Base-by-base conservation (phyloP, 148 eudicot genomes). In the Diospyros lotus region DNA sequence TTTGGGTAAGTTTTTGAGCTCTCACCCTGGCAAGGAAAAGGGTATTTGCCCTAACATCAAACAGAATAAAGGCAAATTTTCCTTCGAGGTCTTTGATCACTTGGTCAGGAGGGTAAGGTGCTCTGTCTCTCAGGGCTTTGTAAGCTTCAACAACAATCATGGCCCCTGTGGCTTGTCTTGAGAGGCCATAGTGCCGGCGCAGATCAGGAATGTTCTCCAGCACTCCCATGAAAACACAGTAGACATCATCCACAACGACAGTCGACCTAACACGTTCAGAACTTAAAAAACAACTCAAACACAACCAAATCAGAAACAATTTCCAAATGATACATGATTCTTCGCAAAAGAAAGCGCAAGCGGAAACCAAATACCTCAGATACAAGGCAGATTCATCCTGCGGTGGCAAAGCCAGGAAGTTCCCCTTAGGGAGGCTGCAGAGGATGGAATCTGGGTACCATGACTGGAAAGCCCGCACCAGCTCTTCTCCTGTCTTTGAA, bases 71-170 rank as follows among this genome's bases (percentile, higher is more conserved):
- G 15, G 83, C 77, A 62, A 78, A 82, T 66, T 65, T 83, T 40
- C 87, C 86, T 48, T 76, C 50, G 46, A 86, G 81, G 55, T 73
- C 83, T 72, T 28, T 76, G 67, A 86, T 61, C 18, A 84, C 82
- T 84, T 87, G 87, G 71, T 78, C 84, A 3, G 83, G 79, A 45
- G 87, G 83, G 62, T 82, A 82, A 45, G 84, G 84, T 4, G 75
- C 83, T 5, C 84, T 68, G 66, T 78, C 80, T 43, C 84, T 70
- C 13, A 77, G 38, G 11, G 64, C 79, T 55, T 74, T 77, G 73
- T 82, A 73, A 79, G 82, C 82, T 73, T 77, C 80, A 58, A 72
- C 75, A 6, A 77, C 45, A 0, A 77, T 28, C 75, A 65, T 77
- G 8, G 75, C 66, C 6, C 71, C 76, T 56, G 66, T 72, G 0